Evolutionary conservation across 345 rosid species (phyloP), one percentile per base, ranked within the genome.

Genomic region (Eucalyptus pauciflora): DNA sequence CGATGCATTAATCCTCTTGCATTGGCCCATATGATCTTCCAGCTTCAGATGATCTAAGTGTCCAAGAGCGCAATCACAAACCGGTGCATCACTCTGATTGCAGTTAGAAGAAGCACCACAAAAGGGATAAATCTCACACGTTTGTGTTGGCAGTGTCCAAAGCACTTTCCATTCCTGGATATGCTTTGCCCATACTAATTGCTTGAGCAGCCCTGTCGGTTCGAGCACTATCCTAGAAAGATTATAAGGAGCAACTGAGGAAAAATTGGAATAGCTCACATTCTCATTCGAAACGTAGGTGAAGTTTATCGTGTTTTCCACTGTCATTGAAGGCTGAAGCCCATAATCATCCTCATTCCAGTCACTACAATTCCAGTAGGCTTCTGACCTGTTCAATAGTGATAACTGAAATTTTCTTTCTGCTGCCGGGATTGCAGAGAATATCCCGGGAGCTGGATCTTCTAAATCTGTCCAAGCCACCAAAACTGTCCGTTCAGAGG

Each of bases 41-140:
- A 92, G 85, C 8, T 4, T 86, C 62, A 86, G 60, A 50, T 86
- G 3, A 87, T 27, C 54, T 37, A 20, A 37, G 48, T 76, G 24
- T 37, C 83, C 83, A 37, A 76, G 48, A 16, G 83, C 14, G 0
- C 81, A 71, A 17, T 71, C 83, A 69, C 88, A 64, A 48, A 60
- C 33, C 41, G 54, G 85, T 49, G 41, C 81, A 27, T 48, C 69
- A 5, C 52, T 31, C 81, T 51, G 89, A 41, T 50, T 81, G 87
- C 93, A 91, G 49, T 17, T 62, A 37, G 90, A 90, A 83, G 89
- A 91, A 86, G 90, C 86, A 49, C 93, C 94, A 64, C 94, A 93
- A n/a, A 29, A 62, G 58, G 86, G 92, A 24, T 91, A 90, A 46
- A 91, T 90, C 7, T 88, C 85, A 29, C 91, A 91, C n/a, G 48